Evolutionary conservation across 23 red algal genomes (phyloP), one percentile per base, ranked within the genome.

Genomic region (Chondrus crispus): DNA sequence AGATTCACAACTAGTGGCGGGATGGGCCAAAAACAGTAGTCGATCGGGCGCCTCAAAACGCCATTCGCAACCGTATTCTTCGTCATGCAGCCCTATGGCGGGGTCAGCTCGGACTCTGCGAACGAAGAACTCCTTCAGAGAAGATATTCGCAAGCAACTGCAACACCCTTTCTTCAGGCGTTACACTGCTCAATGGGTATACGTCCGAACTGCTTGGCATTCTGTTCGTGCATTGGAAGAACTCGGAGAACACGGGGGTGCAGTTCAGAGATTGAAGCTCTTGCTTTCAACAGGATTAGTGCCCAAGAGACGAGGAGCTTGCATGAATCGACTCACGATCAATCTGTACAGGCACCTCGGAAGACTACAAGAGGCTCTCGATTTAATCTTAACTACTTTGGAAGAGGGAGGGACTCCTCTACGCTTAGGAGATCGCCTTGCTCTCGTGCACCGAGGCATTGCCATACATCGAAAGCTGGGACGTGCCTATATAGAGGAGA

Each of bases 331-430:
- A 41, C 53, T 95, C 4, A 88, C 82, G 7, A 88, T 95, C 41
- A 81, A 95, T 48, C 41, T 95, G n/a, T 83, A 79, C 73, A 85
- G 84, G 52, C 93, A 95, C 46, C 39, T 90, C 1, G 85, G 66
- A 26, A 70, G 26, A 57, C 40, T 57, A 14, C 71, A 75, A 1
- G 75, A 88, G 28, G 85, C 93, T 45, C 85, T 90, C 44, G 75
- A 84, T 57, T 46, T 95, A 9, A 84, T 92, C 29, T 14, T 44
- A 12, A 74, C 36, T 40, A 26, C 89, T 20, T 77, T 92, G n/a
- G 62, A 40, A 22, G 24, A 55, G 3, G 54, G 43, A 5, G 36
- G 50, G 39, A 13, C 49, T 3, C 75, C 35, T 33, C 62, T 92
- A 45, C 89, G 84, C 84, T 68, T 73, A 11, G 89, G 89, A 28